Percentiles rank a stretch among this genome's conserved stretches.
These are phyloP conservation scores for Boletus subcaerulescens DNA, from an alignment of 768 basidiomycete genomes.

Conservation along the genomic window DNA sequence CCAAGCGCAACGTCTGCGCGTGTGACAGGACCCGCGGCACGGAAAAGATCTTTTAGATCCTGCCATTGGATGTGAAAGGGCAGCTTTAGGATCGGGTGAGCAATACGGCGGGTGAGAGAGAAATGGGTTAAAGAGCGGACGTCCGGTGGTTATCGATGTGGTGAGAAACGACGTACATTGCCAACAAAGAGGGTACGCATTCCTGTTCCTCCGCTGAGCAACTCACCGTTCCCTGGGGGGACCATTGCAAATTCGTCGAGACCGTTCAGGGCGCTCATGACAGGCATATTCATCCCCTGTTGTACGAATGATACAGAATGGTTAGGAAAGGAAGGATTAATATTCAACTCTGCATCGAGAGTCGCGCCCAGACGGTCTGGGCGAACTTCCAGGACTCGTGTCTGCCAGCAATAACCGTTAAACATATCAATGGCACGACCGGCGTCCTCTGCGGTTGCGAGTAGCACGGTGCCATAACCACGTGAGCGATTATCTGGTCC, in stretches of 20 bases:
- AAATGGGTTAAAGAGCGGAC: background rate
- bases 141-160: constrained; percentile 3
- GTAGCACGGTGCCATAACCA: constrained; percentile 92
- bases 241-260: constrained; percentile 18
- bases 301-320: constrained; percentile 20
- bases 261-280: constrained; percentile 10
- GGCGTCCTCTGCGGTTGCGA: constrained; percentile 93
- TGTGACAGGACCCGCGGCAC: constrained; percentile 84
- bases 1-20: constrained; percentile 90
- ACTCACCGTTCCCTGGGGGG: constrained; percentile 20
- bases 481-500: constrained; percentile 89
- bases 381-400: constrained; percentile 85
- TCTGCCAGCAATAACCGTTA: constrained; percentile 97
- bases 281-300: constrained; percentile 14
- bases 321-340: constrained; percentile 10
- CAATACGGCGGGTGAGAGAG: constrained; percentile 6
- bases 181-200: constrained; percentile 78
- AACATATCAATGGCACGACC: constrained; percentile 93
- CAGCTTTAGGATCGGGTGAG: constrained; percentile 48
- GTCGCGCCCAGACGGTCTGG: constrained; percentile 65
- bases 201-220: constrained; percentile 27
- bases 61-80: constrained; percentile 98
- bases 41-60: constrained; percentile 94
- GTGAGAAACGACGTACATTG: constrained; percentile 57
- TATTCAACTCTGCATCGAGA: constrained; percentile 23